Percentiles rank a stretch among this genome's conserved stretches.
phyloP scores from a whole-genome alignment of 495 filamentous ascomycete genomes.

The Aspergillus mulundensis region DNA sequence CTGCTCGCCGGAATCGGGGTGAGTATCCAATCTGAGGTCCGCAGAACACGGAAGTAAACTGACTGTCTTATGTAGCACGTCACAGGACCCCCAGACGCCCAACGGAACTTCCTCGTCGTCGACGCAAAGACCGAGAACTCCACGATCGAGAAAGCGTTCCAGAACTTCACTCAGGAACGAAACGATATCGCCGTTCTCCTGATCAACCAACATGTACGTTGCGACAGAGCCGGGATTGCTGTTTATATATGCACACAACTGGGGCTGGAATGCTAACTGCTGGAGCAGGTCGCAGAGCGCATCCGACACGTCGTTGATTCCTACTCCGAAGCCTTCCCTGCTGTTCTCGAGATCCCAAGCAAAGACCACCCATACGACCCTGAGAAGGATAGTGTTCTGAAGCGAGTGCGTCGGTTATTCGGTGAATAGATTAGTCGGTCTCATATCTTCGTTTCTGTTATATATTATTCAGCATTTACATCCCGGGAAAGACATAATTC shows the following conservation, averaged over 20 bases:
- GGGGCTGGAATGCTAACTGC: constrained; percentile 2
- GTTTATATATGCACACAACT: background rate
- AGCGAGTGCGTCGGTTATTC: constrained; percentile 85
- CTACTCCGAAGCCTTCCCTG: constrained; percentile 52
- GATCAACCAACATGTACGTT: constrained; percentile 95
- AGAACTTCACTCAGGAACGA: constrained; percentile 77
- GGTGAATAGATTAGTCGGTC: constrained; percentile 61
- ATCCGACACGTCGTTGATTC: constrained; percentile 71
- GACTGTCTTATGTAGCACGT: constrained; percentile 54
- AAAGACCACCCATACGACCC: constrained; percentile 99
- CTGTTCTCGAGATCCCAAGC: constrained; percentile 87
- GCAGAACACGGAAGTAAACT: background rate
- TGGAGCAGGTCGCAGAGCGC: constrained; percentile 77
- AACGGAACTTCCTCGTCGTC: constrained; percentile 97
- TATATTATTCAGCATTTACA: constrained; percentile 2
- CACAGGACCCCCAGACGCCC: constrained; percentile 71
- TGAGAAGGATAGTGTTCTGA: constrained; percentile 96
- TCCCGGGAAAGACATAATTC: background rate
- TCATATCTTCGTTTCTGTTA: constrained; percentile 6
- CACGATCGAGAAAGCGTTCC: constrained; percentile 87
- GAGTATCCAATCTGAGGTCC: constrained; percentile 38
- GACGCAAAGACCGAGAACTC: constrained; percentile 85
- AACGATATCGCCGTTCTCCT: constrained; percentile 95
- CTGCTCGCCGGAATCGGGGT: constrained; percentile 94
- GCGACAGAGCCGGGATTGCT: background rate